Evolutionary conservation across 805 yeast species (phyloP).

Genomic region (Schwanniomyces polymorphus): DNA sequence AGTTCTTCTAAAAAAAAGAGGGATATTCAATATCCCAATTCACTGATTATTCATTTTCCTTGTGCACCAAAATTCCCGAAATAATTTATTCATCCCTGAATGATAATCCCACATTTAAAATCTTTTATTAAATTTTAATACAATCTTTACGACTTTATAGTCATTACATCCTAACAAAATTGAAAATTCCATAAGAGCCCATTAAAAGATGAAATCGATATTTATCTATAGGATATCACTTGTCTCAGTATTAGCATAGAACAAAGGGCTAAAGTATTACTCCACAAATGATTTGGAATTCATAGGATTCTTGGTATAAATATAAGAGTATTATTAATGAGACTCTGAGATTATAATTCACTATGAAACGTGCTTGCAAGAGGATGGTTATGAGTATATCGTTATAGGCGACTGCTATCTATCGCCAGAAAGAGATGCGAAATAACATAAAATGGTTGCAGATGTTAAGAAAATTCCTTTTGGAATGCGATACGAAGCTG

Average conservation of each 20-base stretch:
- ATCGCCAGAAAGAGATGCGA: slow-evolving; percentile 14
- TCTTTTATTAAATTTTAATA: too few species aligned
- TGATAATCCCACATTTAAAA: too few species aligned
- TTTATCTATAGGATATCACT: too few species aligned
- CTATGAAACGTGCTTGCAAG: slow-evolving; percentile 18
- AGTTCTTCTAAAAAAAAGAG: too few species aligned
- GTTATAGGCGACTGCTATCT: slow-evolving; percentile 31
- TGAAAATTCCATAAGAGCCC: too few species aligned
- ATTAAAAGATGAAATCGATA: too few species aligned
- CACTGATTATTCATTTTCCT: too few species aligned
- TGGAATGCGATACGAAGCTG: slow-evolving; percentile 21
- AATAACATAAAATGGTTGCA: slow-evolving; percentile 11
- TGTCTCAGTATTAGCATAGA: slow-evolving; percentile 1
- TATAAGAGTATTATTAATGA: slow-evolving; percentile 24
- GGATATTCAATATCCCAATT: too few species aligned
- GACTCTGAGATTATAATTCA: slow-evolving; percentile 15
- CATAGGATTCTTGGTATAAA: slow-evolving; percentile 29
- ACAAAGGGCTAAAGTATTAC: slow-evolving; percentile 9
- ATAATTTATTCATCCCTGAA: too few species aligned
- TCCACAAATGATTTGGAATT: slow-evolving; percentile 27
- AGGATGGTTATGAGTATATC: slow-evolving; percentile 25
- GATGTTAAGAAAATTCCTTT: slow-evolving; percentile 22
- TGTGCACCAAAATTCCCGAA: too few species aligned
- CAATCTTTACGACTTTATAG: too few species aligned
- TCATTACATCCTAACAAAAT: too few species aligned